Evolutionary conservation across 2,329 filamentous ascomycete genomes (phyloP).

Genomic region (Fusarium napiforme): DNA sequence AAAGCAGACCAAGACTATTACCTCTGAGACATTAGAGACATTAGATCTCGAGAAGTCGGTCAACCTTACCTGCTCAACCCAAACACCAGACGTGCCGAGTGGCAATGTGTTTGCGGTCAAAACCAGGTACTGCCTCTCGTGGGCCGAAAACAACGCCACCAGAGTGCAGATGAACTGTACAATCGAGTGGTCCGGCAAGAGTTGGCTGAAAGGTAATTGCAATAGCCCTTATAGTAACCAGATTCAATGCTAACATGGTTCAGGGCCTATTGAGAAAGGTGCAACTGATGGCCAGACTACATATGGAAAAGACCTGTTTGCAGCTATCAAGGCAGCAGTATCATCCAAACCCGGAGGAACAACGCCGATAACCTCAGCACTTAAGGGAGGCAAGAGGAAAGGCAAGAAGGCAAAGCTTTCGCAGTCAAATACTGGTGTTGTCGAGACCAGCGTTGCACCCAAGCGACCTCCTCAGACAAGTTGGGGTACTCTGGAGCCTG

Average conservation of each 20-base stretch:
- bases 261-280: conserved; percentile 95
- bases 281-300: conserved; percentile 88
- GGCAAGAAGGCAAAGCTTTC: conserved; percentile 62
- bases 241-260: conserved; percentile 44
- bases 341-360: conserved; percentile 68
- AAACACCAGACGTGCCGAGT: conserved; percentile 94
- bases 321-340: conserved; percentile 78
- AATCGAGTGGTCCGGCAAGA: conserved; percentile 97
- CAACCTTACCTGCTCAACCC: conserved; percentile 82
- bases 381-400: conserved; percentile 70
- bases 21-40: conserved; percentile 83
- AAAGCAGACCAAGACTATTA: conserved; percentile 93
- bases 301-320: conserved; percentile 84
- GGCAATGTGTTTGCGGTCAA: conserved; percentile 92
- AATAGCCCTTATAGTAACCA: background rate
- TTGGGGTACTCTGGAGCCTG: conserved; percentile 86
- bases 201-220: conserved; percentile 91
- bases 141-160: conserved; percentile 88
- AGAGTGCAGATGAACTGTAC: conserved; percentile 87
- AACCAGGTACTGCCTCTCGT: conserved; percentile 93
- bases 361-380: conserved; percentile 57
- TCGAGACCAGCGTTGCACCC: conserved; percentile 52
- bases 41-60: conserved; percentile 90
- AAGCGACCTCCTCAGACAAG: conserved; percentile 59
- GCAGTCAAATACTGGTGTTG: conserved; percentile 57